A percentile compares a stretch with the other conserved stretches of the same genome.
phyloP scores from a whole-genome alignment of 2,329 filamentous ascomycete species.

The Delphinella strobiligena region DNA sequence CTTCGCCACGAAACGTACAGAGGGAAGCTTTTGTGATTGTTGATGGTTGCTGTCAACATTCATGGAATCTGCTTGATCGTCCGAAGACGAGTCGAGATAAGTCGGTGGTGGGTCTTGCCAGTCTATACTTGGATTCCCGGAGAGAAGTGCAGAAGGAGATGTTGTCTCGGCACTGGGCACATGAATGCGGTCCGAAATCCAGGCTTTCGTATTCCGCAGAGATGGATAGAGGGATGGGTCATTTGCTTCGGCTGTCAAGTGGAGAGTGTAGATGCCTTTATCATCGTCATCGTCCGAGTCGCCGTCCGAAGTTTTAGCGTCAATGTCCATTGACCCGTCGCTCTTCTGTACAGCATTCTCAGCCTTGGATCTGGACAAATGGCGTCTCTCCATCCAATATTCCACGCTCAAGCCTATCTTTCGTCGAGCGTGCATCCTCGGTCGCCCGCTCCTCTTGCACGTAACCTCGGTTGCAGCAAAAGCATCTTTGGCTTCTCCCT shows the following conservation, averaged over 20 bases:
- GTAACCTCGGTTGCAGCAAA: slow-evolving; percentile 46
- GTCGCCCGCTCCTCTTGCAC: slow-evolving; percentile 58
- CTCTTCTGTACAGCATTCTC: slow-evolving; percentile 16
- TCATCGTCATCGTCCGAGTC: neutral
- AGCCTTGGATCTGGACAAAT: slow-evolving; percentile 6
- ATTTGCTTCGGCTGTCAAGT: slow-evolving; percentile 50
- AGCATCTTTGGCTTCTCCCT: slow-evolving; percentile 32
- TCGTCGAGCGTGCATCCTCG: slow-evolving; percentile 56
- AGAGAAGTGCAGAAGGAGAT: slow-evolving; percentile 25
- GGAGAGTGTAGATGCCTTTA: slow-evolving; percentile 49
- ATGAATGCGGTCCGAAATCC: slow-evolving; percentile 58
- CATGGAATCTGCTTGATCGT: slow-evolving; percentile 32
- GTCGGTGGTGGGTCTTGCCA: slow-evolving; percentile 64
- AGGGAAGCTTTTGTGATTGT: slow-evolving; percentile 41
- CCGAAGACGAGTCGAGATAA: slow-evolving; percentile 28
- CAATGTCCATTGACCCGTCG: slow-evolving; percentile 22
- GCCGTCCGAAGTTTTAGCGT: neutral
- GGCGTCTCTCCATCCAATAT: slow-evolving; percentile 52
- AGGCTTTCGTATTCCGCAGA: slow-evolving; percentile 59
- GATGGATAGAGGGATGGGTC: slow-evolving; percentile 41
- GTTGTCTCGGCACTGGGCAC: slow-evolving; percentile 31
- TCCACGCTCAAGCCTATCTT: slow-evolving; percentile 60
- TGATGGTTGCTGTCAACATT: slow-evolving; percentile 32
- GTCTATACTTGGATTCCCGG: slow-evolving; percentile 34
- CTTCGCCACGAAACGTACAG: slow-evolving; percentile 62